A percentile compares a stretch with the other conserved stretches of the same genome.
Conservation (phyloP, 352 stramenopile genomes). For the Phytopythium delawarense region DNA sequence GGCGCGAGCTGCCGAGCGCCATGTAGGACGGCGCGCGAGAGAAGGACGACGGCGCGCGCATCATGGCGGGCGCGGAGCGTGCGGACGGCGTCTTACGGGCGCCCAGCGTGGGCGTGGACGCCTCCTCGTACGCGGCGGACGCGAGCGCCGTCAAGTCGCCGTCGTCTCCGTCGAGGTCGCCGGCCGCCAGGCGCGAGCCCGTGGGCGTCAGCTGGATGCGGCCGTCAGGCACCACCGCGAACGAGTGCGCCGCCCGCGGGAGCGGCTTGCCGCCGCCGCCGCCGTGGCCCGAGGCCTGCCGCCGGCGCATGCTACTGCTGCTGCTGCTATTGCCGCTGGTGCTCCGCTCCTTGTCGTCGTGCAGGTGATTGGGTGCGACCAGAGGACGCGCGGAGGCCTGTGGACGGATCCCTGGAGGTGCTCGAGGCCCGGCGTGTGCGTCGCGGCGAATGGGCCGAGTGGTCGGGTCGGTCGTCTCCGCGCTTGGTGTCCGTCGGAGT, state of each 20-base stretch:
- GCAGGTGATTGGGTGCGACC: background rate
- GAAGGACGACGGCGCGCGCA: slow-evolving; percentile 10
- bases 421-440: too few species aligned
- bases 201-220: slow-evolving; percentile 36
- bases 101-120: slow-evolving; percentile 27
- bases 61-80: slow-evolving; percentile 4
- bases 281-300: slow-evolving; percentile 5
- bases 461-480: too few species aligned
- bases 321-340: background rate
- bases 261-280: background rate
- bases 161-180: background rate
- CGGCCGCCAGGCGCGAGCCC: slow-evolving; percentile 3
- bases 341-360: background rate
- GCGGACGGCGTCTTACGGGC: slow-evolving; percentile 7
- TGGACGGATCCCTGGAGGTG: too few species aligned
- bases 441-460: too few species aligned
- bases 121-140: slow-evolving; percentile 26
- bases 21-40: slow-evolving; percentile 3
- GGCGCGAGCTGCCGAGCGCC: slow-evolving; percentile 6
- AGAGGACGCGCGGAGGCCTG: background rate
- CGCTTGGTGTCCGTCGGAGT: too few species aligned
- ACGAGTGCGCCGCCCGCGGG: slow-evolving; percentile 7
- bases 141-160: slow-evolving; percentile 1
- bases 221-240: slow-evolving; percentile 26
- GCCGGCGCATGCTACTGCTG: slow-evolving; percentile 3